Evolutionary conservation across 495 filamentous ascomycete species (phyloP).

Genomic region (Penicillium atrosanguineum): DNA sequence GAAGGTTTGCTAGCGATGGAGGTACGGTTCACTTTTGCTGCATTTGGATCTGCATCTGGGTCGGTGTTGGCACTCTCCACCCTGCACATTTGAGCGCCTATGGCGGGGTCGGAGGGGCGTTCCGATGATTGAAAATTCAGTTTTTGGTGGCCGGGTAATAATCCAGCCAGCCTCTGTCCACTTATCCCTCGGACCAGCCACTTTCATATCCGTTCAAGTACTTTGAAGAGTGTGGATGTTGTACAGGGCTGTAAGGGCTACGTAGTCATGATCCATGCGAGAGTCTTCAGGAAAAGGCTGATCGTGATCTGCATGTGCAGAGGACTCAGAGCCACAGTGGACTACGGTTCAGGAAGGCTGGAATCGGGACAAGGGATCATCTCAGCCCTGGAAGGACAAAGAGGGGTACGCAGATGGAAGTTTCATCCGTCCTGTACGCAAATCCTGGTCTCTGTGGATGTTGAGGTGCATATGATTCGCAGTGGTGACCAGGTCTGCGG

Average conservation of each 20-base stretch:
- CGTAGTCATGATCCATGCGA: background rate
- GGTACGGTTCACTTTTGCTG: no score
- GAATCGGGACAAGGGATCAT: background rate
- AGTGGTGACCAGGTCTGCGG: constrained; percentile 16
- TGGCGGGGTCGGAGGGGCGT: background rate
- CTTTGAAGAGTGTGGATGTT: background rate
- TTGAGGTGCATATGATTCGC: constrained; percentile 14
- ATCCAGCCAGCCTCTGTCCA: constrained; percentile 11
- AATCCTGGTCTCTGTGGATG: background rate
- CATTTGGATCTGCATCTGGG: no score
- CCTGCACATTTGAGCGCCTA: background rate
- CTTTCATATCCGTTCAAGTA: background rate
- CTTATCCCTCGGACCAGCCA: constrained; percentile 3
- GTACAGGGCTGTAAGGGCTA: constrained; percentile 2
- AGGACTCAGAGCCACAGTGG: background rate
- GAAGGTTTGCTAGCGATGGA: no score
- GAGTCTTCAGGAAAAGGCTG: background rate
- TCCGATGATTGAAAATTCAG: background rate
- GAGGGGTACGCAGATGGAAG: background rate
- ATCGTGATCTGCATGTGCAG: background rate
- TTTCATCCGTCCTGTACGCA: background rate
- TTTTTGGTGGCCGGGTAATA: background rate
- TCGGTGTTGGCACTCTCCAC: background rate
- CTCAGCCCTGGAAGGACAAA: constrained; percentile 9
- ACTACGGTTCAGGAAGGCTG: background rate